These are phyloP conservation scores for Thuja plicata DNA, from an alignment of 83 land plant genomes.

Conservation along the genomic window DNA sequence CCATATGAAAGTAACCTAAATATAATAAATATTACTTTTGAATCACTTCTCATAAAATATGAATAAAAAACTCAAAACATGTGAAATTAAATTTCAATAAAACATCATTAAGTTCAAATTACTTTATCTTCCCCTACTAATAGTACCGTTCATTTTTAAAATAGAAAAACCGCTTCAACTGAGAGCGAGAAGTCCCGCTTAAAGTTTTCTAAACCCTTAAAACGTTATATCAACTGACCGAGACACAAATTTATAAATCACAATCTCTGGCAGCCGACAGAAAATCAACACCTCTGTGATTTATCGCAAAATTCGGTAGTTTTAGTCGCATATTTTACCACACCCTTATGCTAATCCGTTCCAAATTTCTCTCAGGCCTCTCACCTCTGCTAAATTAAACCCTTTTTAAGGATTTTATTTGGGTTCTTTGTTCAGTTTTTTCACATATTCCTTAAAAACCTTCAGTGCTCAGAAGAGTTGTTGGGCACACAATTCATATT, in stretches of 20 bases:
- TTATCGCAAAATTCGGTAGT: not conserved
- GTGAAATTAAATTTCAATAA: no score
- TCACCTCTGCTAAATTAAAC: not conserved
- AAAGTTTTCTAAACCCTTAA: not conserved
- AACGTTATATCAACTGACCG: not conserved
- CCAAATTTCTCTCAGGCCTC: not conserved
- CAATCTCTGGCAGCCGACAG: not conserved
- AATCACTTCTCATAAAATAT: no score
- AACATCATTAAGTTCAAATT: no score
- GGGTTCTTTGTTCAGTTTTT: not conserved
- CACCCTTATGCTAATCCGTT: not conserved
- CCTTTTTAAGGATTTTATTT: not conserved
- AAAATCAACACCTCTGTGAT: not conserved
- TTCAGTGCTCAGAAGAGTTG: not conserved
- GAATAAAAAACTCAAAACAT: no score
- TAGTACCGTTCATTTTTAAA: no score
- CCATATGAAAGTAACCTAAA: no score
- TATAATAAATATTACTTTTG: no score
- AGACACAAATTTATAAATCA: not conserved
- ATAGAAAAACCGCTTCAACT: not conserved
- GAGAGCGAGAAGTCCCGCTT: not conserved
- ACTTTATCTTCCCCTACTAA: no score
- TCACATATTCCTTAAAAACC: not conserved
- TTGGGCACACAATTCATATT: not conserved
- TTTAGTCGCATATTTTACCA: not conserved